phyloP scores from a whole-genome alignment of 352 stramenopile species.

The Achlya hypogyna region DNA sequence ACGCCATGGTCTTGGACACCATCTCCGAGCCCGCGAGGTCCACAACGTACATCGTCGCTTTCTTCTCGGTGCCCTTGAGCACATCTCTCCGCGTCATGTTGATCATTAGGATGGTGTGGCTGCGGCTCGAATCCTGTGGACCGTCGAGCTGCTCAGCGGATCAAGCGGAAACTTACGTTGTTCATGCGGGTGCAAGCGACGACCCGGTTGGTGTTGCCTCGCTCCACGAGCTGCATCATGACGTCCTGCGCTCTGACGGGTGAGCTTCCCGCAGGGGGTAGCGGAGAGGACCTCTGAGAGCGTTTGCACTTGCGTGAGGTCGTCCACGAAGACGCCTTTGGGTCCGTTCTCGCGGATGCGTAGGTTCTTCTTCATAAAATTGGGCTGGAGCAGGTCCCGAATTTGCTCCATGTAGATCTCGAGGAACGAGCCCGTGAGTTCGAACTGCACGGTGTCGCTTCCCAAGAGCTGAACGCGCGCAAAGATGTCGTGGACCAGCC shows the following conservation, averaged over 20 bases:
- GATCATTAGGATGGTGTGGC: slow-evolving; percentile 65
- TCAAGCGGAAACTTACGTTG: slow-evolving; percentile 30
- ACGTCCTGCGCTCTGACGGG: slow-evolving; percentile 14
- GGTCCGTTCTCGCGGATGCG: slow-evolving; percentile 66
- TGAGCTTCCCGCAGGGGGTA: not conserved
- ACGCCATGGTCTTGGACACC: slow-evolving; percentile 76
- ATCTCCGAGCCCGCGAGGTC: slow-evolving; percentile 79
- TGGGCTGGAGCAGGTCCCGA: slow-evolving; percentile 44
- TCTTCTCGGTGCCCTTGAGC: slow-evolving; percentile 25
- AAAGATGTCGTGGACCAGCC: slow-evolving; percentile 46
- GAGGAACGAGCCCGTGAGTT: slow-evolving; percentile 63
- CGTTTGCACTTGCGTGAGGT: slow-evolving; percentile 41
- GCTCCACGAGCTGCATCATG: slow-evolving; percentile 60
- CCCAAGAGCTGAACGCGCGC: slow-evolving; percentile 25
- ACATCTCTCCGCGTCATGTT: slow-evolving; percentile 28
- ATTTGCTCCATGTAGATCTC: slow-evolving; percentile 88
- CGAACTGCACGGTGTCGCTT: slow-evolving; percentile 24
- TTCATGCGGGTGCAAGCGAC: slow-evolving; percentile 86
- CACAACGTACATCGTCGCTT: slow-evolving; percentile 72
- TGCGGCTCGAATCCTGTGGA: slow-evolving; percentile 51
- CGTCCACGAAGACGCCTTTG: slow-evolving; percentile 64
- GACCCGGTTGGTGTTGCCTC: slow-evolving; percentile 47
- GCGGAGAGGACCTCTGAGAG: not conserved
- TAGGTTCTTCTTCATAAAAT: slow-evolving; percentile 27
- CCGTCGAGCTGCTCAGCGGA: not conserved